phyloP scores from a whole-genome alignment of 768 basidiomycete genomes.

The Leucogyrophana mollusca region DNA sequence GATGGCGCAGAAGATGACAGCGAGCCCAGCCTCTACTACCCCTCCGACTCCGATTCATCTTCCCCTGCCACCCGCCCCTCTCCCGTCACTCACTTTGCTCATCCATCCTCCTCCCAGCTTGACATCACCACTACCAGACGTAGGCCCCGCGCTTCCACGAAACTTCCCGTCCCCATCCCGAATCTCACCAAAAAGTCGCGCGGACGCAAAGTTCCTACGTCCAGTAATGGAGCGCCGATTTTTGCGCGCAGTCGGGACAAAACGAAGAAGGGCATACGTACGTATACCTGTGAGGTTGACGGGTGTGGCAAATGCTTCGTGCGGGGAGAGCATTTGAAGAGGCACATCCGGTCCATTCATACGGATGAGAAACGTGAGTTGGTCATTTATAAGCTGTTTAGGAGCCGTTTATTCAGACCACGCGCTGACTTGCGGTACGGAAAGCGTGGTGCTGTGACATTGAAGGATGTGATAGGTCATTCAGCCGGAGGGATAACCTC shows the following conservation, averaged over 20 bases:
- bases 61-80: conserved; percentile 4
- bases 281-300: conserved; percentile 64
- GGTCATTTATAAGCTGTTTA: neutral
- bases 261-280: conserved; percentile 36
- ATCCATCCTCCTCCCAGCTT: conserved; percentile 12
- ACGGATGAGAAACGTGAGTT: conserved; percentile 81
- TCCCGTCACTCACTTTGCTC: conserved; percentile 5
- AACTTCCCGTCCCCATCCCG: conserved; percentile 44
- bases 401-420: neutral
- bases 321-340: conserved; percentile 77
- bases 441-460: conserved; percentile 47
- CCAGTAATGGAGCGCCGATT: conserved; percentile 18
- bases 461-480: conserved; percentile 64
- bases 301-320: conserved; percentile 81
- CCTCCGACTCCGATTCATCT: conserved; percentile 20
- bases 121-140: conserved; percentile 12
- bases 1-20: conserved; percentile 14
- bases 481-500: conserved; percentile 76
- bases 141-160: conserved; percentile 19
- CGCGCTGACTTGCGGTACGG: no score
- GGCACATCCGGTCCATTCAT: conserved; percentile 79
- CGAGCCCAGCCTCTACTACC: conserved; percentile 15
- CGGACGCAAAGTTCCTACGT: conserved; percentile 48
- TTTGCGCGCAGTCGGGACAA: conserved; percentile 28
- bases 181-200: conserved; percentile 49